phyloP scores from a whole-genome alignment of 495 filamentous ascomycete species.

The Penicillium verhagenii region DNA sequence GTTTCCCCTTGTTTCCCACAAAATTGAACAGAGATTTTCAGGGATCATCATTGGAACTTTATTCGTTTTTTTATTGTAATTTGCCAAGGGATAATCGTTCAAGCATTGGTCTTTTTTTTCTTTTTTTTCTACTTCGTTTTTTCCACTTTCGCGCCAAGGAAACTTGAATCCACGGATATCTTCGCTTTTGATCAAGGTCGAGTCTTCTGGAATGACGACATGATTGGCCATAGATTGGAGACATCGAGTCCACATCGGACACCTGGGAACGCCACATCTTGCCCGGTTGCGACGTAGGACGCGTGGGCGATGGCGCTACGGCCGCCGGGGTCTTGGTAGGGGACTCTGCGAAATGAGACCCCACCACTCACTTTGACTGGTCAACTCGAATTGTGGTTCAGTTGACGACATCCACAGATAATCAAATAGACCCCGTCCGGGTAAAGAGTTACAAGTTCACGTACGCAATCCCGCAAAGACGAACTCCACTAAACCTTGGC shows the following conservation, averaged over 20 bases:
- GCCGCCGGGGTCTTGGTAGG: neutral
- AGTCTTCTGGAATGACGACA: neutral
- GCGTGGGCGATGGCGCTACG: constrained; percentile 19
- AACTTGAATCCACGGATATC: neutral
- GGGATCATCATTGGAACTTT: neutral
- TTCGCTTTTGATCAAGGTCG: neutral
- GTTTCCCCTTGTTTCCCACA: neutral
- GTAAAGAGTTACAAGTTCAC: neutral
- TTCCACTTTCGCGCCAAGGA: too few relatives aligned
- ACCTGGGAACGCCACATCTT: constrained; percentile 9
- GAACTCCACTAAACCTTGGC: constrained; percentile 13
- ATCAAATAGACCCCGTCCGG: neutral
- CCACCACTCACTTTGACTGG: neutral
- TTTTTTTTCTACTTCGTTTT: neutral
- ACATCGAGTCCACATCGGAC: neutral
- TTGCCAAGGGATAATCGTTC: too few relatives aligned
- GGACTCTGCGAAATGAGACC: neutral
- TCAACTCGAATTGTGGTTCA: neutral
- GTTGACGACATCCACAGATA: neutral
- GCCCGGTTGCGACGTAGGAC: constrained; percentile 4
- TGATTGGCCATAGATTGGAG: neutral
- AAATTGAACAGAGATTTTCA: neutral
- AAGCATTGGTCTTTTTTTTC: neutral
- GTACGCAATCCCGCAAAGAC: neutral
- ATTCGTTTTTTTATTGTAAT: neutral